Conservation (phyloP, 331 rosid species). For the Rhamnella rubrinervis region DNA sequence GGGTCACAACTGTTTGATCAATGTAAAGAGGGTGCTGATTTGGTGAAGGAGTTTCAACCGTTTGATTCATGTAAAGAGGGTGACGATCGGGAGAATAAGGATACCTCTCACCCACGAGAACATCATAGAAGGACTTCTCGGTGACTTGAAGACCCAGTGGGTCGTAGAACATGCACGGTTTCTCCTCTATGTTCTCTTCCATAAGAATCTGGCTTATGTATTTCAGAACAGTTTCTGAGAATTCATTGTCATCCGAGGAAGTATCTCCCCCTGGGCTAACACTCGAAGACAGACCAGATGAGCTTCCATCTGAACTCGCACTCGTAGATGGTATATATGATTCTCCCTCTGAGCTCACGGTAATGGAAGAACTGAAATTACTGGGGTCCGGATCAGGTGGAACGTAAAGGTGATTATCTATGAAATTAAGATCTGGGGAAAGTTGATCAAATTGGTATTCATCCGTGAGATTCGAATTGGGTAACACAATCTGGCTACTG, state of each 20-base stretch:
- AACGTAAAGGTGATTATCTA: conserved; percentile 10
- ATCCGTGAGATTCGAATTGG: conserved; percentile 7
- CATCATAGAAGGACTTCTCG: conserved; percentile 74
- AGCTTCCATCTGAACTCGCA: conserved; percentile 10
- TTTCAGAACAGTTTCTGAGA: conserved; percentile 50
- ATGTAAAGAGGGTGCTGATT: conserved; percentile 27
- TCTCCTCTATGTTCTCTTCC: conserved; percentile 69
- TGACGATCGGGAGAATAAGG: conserved; percentile 48
- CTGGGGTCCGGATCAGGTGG: conserved; percentile 18
- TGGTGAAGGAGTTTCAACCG: conserved; percentile 31
- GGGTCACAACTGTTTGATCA: conserved; percentile 23
- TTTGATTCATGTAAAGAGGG: conserved; percentile 31
- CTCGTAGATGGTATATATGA: conserved; percentile 7
- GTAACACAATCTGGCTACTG: conserved; percentile 5
- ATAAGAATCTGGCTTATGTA: conserved; percentile 59
- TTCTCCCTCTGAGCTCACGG: not conserved
- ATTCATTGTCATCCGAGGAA: conserved; percentile 57
- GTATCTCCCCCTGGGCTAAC: conserved; percentile 30
- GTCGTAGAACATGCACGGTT: conserved; percentile 64
- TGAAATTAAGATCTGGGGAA: conserved; percentile 32
- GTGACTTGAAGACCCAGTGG: conserved; percentile 56
- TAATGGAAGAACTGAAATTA: conserved; percentile 1
- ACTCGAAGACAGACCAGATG: conserved; percentile 11
- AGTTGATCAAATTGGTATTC: conserved; percentile 13
- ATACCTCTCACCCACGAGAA: conserved; percentile 31